Conservation (phyloP, 352 stramenopile genomes). For the Phytophthora capsici region DNA sequence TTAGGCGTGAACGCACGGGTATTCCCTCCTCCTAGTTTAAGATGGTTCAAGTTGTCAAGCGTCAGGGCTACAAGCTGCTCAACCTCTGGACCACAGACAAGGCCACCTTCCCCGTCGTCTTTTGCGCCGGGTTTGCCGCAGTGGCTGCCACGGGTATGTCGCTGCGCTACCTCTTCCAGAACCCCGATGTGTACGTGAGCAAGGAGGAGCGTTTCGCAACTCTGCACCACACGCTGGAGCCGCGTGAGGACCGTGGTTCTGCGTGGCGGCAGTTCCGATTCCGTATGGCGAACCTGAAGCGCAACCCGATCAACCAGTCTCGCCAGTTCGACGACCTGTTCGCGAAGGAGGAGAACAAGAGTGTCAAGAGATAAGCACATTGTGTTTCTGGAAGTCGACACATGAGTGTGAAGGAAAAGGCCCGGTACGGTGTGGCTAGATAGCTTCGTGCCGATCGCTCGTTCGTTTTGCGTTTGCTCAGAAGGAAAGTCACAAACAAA, state of each 20-base stretch:
- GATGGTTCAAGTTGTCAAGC: constrained; percentile 36
- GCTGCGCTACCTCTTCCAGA: constrained; percentile 54
- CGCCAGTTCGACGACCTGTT: constrained; percentile 65
- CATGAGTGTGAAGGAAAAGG: neutral
- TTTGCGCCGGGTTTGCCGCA: constrained; percentile 47
- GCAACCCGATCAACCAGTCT: constrained; percentile 83
- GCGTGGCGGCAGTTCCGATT: constrained; percentile 72
- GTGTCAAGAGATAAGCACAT: constrained; percentile 51
- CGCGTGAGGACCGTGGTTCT: constrained; percentile 43
- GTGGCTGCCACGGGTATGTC: constrained; percentile 40
- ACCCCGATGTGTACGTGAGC: constrained; percentile 74
- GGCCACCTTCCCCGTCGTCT: constrained; percentile 65
- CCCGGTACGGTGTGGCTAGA: neutral
- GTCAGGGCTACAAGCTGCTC: constrained; percentile 35
- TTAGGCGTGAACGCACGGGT: constrained; percentile 6
- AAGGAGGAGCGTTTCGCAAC: constrained; percentile 56
- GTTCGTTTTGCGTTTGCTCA: constrained; percentile 1
- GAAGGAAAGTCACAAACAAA: constrained; percentile 23
- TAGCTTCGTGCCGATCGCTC: constrained; percentile 7
- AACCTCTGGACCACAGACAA: constrained; percentile 73
- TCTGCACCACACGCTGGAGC: constrained; percentile 52
- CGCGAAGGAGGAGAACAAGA: constrained; percentile 62
- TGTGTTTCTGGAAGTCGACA: constrained; percentile 1
- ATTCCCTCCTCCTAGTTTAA: neutral
- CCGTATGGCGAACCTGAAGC: constrained; percentile 64